Percentiles rank a stretch among this genome's conserved stretches.
Evolutionary conservation across 225 moss, liverwort and hornwort species (phyloP).

Genomic region (Pseudisothecium myosuroides): DNA sequence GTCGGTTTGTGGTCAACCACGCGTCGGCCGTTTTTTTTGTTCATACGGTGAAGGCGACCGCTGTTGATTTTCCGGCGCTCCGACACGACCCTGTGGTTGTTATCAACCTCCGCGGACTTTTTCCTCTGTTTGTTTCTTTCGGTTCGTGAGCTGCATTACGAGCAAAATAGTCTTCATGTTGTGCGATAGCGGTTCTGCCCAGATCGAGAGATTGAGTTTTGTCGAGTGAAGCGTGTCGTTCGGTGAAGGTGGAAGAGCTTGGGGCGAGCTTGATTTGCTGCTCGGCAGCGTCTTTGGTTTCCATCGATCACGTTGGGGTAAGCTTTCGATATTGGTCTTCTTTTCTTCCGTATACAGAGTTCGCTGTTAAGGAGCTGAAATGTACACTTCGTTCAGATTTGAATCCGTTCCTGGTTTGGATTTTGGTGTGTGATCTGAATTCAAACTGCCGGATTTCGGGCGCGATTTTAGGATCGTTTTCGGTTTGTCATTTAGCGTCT

Average conservation of each 20-base stretch:
- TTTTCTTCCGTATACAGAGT: neutral
- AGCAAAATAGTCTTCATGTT: neutral
- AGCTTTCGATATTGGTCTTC: neutral
- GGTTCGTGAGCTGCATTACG: neutral
- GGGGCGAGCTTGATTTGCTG: neutral
- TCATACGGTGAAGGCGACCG: neutral
- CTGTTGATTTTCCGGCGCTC: neutral
- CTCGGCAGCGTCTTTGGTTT: neutral
- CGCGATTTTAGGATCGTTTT: slow-evolving; percentile 10
- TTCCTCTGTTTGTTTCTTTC: neutral
- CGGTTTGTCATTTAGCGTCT: neutral
- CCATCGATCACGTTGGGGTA: neutral
- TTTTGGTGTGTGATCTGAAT: neutral
- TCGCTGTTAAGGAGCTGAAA: neutral
- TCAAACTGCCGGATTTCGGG: slow-evolving; percentile 6
- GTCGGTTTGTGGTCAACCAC: slow-evolving; percentile 1
- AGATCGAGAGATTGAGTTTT: neutral
- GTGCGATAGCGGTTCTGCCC: neutral
- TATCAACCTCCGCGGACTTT: neutral
- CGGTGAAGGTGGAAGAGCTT: neutral
- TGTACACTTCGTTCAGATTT: neutral
- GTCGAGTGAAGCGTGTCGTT: neutral
- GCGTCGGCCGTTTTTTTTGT: neutral
- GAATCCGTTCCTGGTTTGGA: neutral
- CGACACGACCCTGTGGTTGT: neutral